Base-by-base conservation (phyloP, 148 eudicot genomes). In the Simmondsia chinensis region DNA sequence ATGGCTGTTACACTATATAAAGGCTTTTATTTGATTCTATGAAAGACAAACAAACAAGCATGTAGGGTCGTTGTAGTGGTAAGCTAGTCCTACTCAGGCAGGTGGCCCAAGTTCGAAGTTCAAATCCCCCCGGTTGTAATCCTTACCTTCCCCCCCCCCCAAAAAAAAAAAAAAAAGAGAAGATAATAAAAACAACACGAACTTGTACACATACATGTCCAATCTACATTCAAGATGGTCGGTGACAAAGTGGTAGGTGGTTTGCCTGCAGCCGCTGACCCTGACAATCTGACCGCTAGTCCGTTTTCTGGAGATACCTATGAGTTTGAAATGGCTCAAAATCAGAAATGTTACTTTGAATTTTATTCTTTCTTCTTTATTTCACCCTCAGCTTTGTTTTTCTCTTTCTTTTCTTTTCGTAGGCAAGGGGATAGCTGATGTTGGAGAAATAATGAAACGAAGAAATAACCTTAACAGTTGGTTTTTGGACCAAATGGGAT, bases 221-320 rank as follows among this genome's bases (percentile, higher is more conserved):
- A 88, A 32, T 81, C 83, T 31, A 84, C 65, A 52, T 61, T 59
- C 66, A 88, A 57, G 41, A 58, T 56, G 20, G 82, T 60, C 3
- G 97, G 97, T 21, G 97, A 80, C 57, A 88, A 71, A 38, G 97
- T 88, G 47, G 97, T 83, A 4, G 95, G 87, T 39, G 81, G 75
- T 37, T 34, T 67, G 59, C 87, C 97, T 29, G 74, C 60, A 63
- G 85, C 79, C 54, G 61, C 97, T 48, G 97, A 71, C 29, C 94
- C 94, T 36, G 94, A 83, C 57, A 88, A 69, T 24, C 35, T 75
- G 54, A 88, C 74, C 43, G 75, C 84, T 25, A 88, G 68, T 48
- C 97, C 97, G 25, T 71, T 52, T 54, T 78, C 79, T 8, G 97
- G 97, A 49, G 33, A 51, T 52, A 73, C 59, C 97, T 88, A 52